A percentile compares a stretch with the other conserved stretches of the same genome.
phyloP scores from a whole-genome alignment of 768 basidiomycete genomes.

The Leccinum variicolor region DNA sequence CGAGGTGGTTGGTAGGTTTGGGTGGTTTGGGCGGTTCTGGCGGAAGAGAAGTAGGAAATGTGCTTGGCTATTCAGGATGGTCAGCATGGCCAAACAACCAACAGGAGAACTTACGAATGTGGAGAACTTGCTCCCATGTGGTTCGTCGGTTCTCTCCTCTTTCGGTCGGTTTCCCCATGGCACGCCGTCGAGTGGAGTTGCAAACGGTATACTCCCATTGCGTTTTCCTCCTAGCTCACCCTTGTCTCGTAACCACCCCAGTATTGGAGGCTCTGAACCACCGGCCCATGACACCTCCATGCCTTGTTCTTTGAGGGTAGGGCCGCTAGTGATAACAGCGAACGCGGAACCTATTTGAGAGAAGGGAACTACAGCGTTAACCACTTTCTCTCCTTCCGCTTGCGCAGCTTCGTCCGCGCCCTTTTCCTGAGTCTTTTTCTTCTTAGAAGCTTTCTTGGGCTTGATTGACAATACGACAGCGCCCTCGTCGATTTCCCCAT shows the following conservation, averaged over 20 bases:
- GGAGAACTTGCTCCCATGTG: conserved; percentile 42
- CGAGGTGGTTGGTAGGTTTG: conserved; percentile 44
- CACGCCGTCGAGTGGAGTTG: conserved; percentile 21
- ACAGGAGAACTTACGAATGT: conserved; percentile 23
- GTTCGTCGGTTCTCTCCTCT: background rate
- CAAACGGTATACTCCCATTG: conserved; percentile 8
- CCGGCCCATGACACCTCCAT: conserved; percentile 74
- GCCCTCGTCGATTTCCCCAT: conserved; percentile 59
- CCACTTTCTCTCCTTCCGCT: conserved; percentile 41
- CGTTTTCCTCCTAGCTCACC: conserved; percentile 50
- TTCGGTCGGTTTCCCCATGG: background rate
- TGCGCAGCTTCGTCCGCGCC: conserved; percentile 40
- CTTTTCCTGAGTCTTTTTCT: conserved; percentile 34
- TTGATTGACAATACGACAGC: conserved; percentile 70
- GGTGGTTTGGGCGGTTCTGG: conserved; percentile 22
- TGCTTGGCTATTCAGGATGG: conserved; percentile 16
- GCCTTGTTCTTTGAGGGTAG: conserved; percentile 50
- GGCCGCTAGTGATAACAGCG: conserved; percentile 63
- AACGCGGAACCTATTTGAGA: conserved; percentile 74
- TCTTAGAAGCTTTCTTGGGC: conserved; percentile 41
- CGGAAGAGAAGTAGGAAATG: conserved; percentile 12
- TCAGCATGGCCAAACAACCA: conserved; percentile 2
- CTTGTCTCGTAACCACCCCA: conserved; percentile 70
- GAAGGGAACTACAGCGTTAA: conserved; percentile 73
- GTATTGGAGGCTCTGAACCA: conserved; percentile 64